phyloP scores from a whole-genome alignment of 2,329 filamentous ascomycete genomes.

The Dryadomyces quercus-mongolicae region DNA sequence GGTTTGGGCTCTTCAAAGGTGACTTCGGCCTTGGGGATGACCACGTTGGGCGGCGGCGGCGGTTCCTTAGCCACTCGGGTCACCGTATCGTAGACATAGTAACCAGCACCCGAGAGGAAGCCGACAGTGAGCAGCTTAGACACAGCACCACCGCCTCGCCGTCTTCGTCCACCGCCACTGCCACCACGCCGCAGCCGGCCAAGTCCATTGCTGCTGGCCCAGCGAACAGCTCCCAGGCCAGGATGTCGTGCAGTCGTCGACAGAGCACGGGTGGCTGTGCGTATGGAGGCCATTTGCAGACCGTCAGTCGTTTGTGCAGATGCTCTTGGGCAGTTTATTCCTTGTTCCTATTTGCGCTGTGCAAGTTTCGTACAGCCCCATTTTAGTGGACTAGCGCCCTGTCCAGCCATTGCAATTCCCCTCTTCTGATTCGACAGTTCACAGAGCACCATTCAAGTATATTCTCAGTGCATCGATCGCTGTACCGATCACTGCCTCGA shows the following conservation, averaged over 20 bases:
- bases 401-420: background rate
- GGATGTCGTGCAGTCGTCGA: background rate
- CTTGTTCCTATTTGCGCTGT: background rate
- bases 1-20: constrained; percentile 50
- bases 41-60: constrained; percentile 1
- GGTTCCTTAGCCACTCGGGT: constrained; percentile 7
- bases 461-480: no score
- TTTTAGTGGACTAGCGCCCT: no score
- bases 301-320: background rate
- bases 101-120: constrained; percentile 11
- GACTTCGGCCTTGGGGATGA: constrained; percentile 33
- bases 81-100: constrained; percentile 17
- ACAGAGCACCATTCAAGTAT: no score
- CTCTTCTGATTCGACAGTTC: background rate
- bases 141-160: background rate
- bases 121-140: constrained; percentile 8
- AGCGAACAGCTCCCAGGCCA: constrained; percentile 1
- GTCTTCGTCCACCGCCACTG: background rate
- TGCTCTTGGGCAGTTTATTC: background rate
- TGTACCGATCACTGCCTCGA: no score
- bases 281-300: constrained; percentile 7
- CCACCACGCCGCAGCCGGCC: background rate
- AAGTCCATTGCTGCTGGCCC: background rate
- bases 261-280: constrained; percentile 1
- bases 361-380: no score